These are phyloP conservation scores for Alternaria viburni DNA, from an alignment of 2,329 filamentous ascomycete genomes.

Conservation along the genomic window DNA sequence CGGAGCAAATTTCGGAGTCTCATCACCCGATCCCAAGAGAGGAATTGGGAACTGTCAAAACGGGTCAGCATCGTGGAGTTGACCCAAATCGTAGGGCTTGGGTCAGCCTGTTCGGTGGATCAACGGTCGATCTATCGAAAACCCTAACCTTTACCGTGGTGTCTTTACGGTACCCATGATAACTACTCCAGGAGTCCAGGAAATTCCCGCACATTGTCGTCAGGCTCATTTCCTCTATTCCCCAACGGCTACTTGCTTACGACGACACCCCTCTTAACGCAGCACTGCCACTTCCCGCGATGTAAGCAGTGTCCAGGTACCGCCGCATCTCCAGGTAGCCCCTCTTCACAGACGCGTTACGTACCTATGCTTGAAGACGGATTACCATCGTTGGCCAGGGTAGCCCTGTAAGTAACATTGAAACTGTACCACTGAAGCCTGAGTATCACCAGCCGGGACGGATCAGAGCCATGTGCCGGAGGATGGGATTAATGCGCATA, in stretches of 20 bases:
- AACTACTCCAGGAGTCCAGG: neutral
- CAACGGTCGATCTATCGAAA: neutral
- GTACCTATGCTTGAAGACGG: neutral
- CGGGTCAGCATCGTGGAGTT: neutral
- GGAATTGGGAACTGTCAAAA: neutral
- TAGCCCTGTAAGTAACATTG: neutral
- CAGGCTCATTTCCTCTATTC: neutral
- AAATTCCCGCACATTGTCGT: neutral
- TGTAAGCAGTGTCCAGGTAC: neutral
- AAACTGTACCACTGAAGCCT: neutral
- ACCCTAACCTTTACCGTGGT: neutral
- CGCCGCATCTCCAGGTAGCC: neutral
- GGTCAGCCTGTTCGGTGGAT: neutral
- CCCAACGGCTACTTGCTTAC: neutral
- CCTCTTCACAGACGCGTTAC: neutral
- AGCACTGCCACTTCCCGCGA: neutral
- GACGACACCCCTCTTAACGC: neutral
- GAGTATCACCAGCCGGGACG: neutral
- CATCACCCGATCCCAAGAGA: neutral
- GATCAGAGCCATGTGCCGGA: neutral
- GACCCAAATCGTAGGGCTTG: neutral
- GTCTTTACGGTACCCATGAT: neutral
- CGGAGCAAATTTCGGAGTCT: neutral
- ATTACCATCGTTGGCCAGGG: neutral
- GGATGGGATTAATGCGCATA: rapidly evolving